phyloP scores from a whole-genome alignment of 306 rosid species.

The Citrullus mucosospermus region DNA sequence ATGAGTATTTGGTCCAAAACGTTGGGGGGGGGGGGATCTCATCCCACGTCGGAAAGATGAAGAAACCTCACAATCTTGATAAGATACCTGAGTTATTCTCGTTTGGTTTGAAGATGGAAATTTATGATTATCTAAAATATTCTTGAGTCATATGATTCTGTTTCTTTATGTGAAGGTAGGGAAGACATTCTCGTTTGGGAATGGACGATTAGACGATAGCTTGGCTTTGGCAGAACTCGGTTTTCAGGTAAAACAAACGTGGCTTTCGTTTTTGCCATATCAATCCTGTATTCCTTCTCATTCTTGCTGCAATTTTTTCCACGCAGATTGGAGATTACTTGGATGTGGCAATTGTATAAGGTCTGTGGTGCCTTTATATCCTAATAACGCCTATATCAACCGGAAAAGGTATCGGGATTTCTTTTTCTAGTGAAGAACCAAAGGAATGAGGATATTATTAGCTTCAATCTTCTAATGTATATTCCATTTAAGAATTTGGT shows the following conservation, averaged over 20 bases:
- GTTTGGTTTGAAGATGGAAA: too few species aligned
- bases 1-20: too few species aligned
- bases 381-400: not conserved
- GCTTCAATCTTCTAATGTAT: not conserved
- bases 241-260: slow-evolving; percentile 23
- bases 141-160: not conserved
- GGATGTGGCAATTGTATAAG: slow-evolving; percentile 40
- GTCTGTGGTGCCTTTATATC: not conserved
- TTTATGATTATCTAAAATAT: too few species aligned
- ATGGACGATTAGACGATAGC: slow-evolving; percentile 29
- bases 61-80: too few species aligned
- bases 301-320: not conserved
- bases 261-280: not conserved
- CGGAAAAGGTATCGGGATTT: not conserved
- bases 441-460: not conserved
- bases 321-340: slow-evolving; percentile 43
- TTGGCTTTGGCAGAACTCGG: slow-evolving; percentile 29
- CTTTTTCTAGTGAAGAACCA: not conserved
- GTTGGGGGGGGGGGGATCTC: too few species aligned
- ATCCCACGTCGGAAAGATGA: too few species aligned
- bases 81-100: too few species aligned
- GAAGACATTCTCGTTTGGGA: slow-evolving; percentile 24
- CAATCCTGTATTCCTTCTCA: not conserved
- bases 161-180: slow-evolving; percentile 16
- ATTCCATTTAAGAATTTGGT: not conserved